Conservation (phyloP, 2,329 filamentous ascomycete genomes). For the Fusarium penzigii region DNA sequence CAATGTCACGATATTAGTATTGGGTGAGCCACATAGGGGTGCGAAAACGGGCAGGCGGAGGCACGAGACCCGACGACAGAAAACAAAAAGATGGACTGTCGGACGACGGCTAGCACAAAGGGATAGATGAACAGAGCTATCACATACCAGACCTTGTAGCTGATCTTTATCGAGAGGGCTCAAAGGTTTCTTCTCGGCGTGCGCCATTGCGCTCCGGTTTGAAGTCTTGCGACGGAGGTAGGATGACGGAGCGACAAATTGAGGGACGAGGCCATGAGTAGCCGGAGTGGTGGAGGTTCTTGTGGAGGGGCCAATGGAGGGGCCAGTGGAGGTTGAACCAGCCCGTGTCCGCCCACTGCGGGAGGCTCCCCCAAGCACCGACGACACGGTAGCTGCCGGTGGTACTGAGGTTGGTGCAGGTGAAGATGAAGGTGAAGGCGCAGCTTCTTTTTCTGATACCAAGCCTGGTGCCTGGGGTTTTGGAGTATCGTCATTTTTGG, state of each 20-base stretch:
- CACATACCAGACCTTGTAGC: constrained; percentile 72
- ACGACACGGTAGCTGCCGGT: not conserved
- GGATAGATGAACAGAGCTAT: constrained; percentile 5
- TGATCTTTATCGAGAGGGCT: constrained; percentile 74
- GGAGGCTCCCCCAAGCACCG: constrained; percentile 12
- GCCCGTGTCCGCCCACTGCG: constrained; percentile 16
- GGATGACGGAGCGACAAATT: constrained; percentile 61
- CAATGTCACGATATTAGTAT: constrained; percentile 18
- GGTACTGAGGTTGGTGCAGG: not conserved
- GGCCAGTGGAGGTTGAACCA: constrained; percentile 20
- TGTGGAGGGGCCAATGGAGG: constrained; percentile 19
- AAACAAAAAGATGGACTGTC: not conserved
- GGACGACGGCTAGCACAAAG: constrained; percentile 2
- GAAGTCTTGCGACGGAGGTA: constrained; percentile 50
- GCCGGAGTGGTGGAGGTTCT: constrained; percentile 19
- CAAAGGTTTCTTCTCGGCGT: constrained; percentile 44
- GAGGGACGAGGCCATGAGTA: constrained; percentile 43
- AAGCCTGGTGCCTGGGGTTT: not conserved
- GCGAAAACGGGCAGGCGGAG: constrained; percentile 20
- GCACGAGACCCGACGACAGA: constrained; percentile 2
- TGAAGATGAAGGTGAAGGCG: too few species aligned
- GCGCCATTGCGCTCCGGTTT: constrained; percentile 38
- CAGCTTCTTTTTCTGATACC: too few species aligned
- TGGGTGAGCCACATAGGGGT: constrained; percentile 12
- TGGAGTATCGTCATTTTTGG: constrained; percentile 3